Base-by-base conservation (phyloP, 164 flowering plant species). In the Warburgia ugandensis region DNA sequence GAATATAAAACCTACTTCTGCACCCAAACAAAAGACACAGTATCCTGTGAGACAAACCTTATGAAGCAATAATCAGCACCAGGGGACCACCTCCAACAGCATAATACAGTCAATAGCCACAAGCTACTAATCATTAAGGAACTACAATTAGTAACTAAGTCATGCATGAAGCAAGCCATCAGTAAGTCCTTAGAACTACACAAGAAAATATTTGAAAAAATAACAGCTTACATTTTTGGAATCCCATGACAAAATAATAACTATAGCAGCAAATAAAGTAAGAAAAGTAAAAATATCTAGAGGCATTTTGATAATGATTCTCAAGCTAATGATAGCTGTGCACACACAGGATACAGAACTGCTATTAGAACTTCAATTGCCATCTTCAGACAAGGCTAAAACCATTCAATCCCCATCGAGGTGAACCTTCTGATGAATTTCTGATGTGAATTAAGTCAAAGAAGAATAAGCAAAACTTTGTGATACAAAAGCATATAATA, bases 301-400 rank as follows among this genome's bases (percentile, higher is more conserved):
- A 2, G n/a, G n/a, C n/a, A 11, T 17, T 11, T 17, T 11, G 2
- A 36, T 36, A 36, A 36, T 11, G 3, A 36, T 36, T 13, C 39
- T 36, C 4, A 7, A 11, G 39, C 11, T 36, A 36, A 5, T 22
- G 8, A 45, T 41, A n/a, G 23, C 36, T 12, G 21, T 16, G 22
- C 12, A 39, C n/a, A 23, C 60, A 63, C 64, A 75, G 83, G 85
- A 79, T 75, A 79, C 78, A 52, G 60, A 58, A 58, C 33, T 44
- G 59, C 56, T 54, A 60, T 9, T n/a, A 50, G 47, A 42, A 42
- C 70, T 40, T 49, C 50, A 42, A 56, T 57, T 61, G 57, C 62
- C 56, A 58, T 53, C 68, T 45, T 29, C 56, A 73, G 65, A 48
- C 73, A 56, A 63, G 59, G 72, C 58, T 66, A 64, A 55, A 47